These are phyloP conservation scores for Plasmopara muralis DNA, from an alignment of 352 stramenopile species.

Conservation along the genomic window DNA sequence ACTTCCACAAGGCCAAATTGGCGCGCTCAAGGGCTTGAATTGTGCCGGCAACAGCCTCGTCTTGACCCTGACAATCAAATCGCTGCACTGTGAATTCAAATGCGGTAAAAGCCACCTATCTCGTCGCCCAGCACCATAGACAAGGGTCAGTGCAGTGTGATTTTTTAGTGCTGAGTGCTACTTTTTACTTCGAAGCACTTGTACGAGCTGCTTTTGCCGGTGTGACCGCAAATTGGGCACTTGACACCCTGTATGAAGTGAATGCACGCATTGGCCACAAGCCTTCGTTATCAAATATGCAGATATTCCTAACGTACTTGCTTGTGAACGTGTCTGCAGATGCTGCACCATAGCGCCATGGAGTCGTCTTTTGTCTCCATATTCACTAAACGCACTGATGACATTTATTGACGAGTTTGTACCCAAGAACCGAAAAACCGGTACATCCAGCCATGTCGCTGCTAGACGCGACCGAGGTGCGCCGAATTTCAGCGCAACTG, in stretches of 20 bases:
- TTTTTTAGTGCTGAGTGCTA: background rate
- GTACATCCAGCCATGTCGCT: slow-evolving; percentile 15
- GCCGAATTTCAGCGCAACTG: slow-evolving; percentile 32
- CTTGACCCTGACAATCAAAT: slow-evolving; percentile 42
- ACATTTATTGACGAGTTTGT: background rate
- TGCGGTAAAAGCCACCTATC: slow-evolving; percentile 29
- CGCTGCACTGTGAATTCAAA: slow-evolving; percentile 45
- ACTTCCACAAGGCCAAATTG: slow-evolving; percentile 39
- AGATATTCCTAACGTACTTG: slow-evolving; percentile 14
- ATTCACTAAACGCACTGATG: background rate
- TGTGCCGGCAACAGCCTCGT: slow-evolving; percentile 16
- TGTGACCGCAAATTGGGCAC: slow-evolving; percentile 60
- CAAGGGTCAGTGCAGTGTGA: background rate
- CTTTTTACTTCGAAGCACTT: slow-evolving; percentile 41
- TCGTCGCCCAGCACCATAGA: background rate
- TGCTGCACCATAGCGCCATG: slow-evolving; percentile 11
- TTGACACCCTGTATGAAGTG: slow-evolving; percentile 35
- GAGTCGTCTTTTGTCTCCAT: slow-evolving; percentile 16
- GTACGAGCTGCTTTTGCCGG: slow-evolving; percentile 57
- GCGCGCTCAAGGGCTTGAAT: slow-evolving; percentile 16
- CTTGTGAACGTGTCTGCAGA: slow-evolving; percentile 26
- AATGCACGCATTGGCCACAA: background rate
- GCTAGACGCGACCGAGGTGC: slow-evolving; percentile 19
- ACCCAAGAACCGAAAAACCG: slow-evolving; percentile 5
- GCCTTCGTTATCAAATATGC: no score